Evolutionary conservation across 192 early-diverging fungal species (phyloP), one percentile per base, ranked within the genome.

Genomic region (Coemansia aciculifera): DNA sequence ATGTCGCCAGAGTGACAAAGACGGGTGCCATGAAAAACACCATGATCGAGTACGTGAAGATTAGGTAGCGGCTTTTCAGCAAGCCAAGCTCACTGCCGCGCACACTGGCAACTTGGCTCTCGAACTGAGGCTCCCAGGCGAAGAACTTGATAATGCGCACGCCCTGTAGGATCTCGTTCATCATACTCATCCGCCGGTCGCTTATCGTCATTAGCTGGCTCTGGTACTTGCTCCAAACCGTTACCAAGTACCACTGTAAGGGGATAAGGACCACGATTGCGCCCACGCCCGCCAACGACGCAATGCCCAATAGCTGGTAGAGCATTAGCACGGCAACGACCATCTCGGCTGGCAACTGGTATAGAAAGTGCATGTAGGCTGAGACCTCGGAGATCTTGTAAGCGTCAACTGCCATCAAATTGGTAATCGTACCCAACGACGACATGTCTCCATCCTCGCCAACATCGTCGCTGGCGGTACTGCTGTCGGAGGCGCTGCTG

Each of bases 101-200:
- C 87, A 43, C 83, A 46, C 29, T 62, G 64, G 44, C 65, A 61
- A 91, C 84, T 60, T 77, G 64, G 3, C 92, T 79, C 61, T 92
- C 71, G 66, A 97, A 96, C 27, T 91, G 84, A 0, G 76, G 75
- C 74, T 95, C 95, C 93, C 94, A 98, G 27, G 96, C 95, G 71
- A 96, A 98, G 32, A 98, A 83, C 72, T 97, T 98, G 85, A 98
- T 96, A 19, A 98, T 92, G 66, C 92, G 92, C 67, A 96, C 95
- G 39, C 94, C 96, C 57, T 90, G 91, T 68, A 98, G 71, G 11
- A 93, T 71, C 81, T 98, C 96, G 75, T 96, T 78, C 85, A 92
- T 92, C 51, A 93, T 64, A 71, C 86, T 89, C 17, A 87, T 90
- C 32, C 92, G 79, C 10, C 54, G 48, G 67, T 94, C 93, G 60